Base-by-base conservation (phyloP, 2,329 filamentous ascomycete species). In the Sporothrix dimorphospora region DNA sequence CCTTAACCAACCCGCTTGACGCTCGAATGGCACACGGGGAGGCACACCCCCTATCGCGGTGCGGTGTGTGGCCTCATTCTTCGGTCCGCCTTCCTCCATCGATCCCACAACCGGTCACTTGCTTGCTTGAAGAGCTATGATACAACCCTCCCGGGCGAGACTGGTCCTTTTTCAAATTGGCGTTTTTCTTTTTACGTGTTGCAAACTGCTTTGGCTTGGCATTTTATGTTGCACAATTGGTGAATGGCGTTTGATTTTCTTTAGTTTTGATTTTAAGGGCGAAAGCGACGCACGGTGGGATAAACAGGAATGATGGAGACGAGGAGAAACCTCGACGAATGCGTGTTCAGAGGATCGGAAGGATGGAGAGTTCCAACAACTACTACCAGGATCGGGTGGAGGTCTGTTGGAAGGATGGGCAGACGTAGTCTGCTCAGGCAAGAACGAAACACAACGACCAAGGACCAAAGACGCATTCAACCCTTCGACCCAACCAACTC, bases 191-290 rank as follows among this genome's bases (percentile, higher is more conserved):
- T 27, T 45, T 59, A n/a, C 24, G 6, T 9, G 4, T 45, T 63
- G 57, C 57, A 24, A 27, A 21, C n/a, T 14, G 24, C 11, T 55
- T 27, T 55, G 51, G 11, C 3, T 47, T 45, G 38, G 38, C 21
- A 45, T 19, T 47, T 47, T 2, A 34, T 51, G 42, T 38, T 38
- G 19, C 16, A 67, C 45, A 49, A 21, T 34, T 14, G 42, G 63
- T 21, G 63, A 21, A 49, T 67, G 63, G 63, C 24, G 45, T 49
- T 49, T n/a, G 27, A 51, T 16, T 66, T 66, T 38, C 9, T 42
- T 34, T 34, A 45, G 16, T 38, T 40, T 38, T 47, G 40, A 16
- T 66, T 30, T 66, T 49, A 38, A 34, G 6, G 40, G 42, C 4
- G 7, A 30, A 40, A 27, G 21, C 19, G 19, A 59, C 7, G 21